phyloP scores from a whole-genome alignment of 164 flowering plant genomes.

The Echeveria elegans region DNA sequence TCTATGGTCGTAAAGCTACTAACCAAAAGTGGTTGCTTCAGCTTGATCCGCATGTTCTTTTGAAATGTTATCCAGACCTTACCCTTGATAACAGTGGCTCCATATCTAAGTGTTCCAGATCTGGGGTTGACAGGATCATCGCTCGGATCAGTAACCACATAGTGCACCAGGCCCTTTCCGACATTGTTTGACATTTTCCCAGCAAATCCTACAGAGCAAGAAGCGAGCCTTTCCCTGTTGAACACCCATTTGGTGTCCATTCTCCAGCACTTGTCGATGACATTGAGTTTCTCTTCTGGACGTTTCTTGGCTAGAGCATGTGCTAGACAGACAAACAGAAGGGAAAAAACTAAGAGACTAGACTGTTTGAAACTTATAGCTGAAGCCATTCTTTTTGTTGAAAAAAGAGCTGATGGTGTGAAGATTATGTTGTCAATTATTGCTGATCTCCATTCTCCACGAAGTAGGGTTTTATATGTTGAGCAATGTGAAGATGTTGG shows the following conservation, averaged over 20 bases:
- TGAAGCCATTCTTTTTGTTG: not conserved
- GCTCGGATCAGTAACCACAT: slow-evolving; percentile 32
- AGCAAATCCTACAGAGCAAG: slow-evolving; percentile 44
- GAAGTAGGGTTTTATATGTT: not conserved
- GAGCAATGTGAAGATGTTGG: not conserved
- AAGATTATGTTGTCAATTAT: not conserved
- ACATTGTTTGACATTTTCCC: slow-evolving; percentile 28
- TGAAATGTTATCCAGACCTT: slow-evolving; percentile 46
- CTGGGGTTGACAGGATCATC: slow-evolving; percentile 41
- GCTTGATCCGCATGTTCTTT: slow-evolving; percentile 33
- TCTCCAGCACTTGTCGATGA: slow-evolving; percentile 9
- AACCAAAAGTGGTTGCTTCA: slow-evolving; percentile 39
- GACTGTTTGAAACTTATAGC: not conserved
- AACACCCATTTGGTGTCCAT: not conserved
- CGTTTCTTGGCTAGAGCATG: not conserved
- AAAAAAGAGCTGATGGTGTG: not conserved
- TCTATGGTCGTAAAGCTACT: slow-evolving; percentile 53
- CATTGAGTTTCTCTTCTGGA: slow-evolving; percentile 4
- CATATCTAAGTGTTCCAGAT: slow-evolving; percentile 45
- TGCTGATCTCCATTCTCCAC: not conserved
- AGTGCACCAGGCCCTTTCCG: slow-evolving; percentile 37
- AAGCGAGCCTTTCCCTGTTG: slow-evolving; percentile 17
- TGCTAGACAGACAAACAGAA: not conserved
- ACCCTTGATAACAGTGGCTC: slow-evolving; percentile 36
- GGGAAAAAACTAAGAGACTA: not conserved